phyloP scores from a whole-genome alignment of 352 stramenopile genomes.

The Plasmopara viticola region DNA sequence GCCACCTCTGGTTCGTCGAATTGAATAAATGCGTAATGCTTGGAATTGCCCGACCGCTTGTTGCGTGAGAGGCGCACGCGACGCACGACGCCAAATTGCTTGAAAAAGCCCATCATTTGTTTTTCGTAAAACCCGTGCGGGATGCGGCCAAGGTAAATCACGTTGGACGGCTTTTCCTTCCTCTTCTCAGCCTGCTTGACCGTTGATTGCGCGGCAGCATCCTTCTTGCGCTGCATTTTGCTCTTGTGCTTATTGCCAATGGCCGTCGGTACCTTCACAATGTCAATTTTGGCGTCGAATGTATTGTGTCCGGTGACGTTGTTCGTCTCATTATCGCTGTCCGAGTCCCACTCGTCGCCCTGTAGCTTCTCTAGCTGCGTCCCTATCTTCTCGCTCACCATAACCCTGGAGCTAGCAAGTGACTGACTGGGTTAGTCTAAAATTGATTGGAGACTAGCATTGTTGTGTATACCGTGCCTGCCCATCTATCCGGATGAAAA shows the following conservation, averaged over 20 bases:
- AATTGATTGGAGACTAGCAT: constrained; percentile 18
- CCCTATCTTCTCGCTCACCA: constrained; percentile 71
- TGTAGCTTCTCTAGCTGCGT: constrained; percentile 77
- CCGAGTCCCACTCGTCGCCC: constrained; percentile 81
- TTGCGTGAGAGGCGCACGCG: constrained; percentile 91
- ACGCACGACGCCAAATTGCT: constrained; percentile 93
- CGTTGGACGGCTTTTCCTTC: constrained; percentile 54
- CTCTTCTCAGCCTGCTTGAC: constrained; percentile 20
- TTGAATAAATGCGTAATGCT: constrained; percentile 96
- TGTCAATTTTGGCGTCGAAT: constrained; percentile 47
- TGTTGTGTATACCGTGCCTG: neutral
- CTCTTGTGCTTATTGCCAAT: constrained; percentile 35
- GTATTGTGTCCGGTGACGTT: constrained; percentile 7
- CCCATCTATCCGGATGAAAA: constrained; percentile 3
- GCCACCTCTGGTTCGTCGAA: constrained; percentile 92
- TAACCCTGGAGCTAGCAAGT: neutral
- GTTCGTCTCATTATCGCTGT: constrained; percentile 58
- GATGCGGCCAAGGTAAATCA: constrained; percentile 97
- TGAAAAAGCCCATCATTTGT: constrained; percentile 93
- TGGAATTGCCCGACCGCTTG: constrained; percentile 91
- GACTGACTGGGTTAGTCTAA: constrained; percentile 8
- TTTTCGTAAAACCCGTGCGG: constrained; percentile 95
- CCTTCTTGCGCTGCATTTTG: constrained; percentile 40
- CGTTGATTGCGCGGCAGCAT: constrained; percentile 15
- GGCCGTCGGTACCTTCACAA: constrained; percentile 40